A percentile compares a stretch with the other conserved stretches of the same genome.
Conservation (phyloP, 2,329 filamentous ascomycete genomes). For the Fusarium verticillioides region DNA sequence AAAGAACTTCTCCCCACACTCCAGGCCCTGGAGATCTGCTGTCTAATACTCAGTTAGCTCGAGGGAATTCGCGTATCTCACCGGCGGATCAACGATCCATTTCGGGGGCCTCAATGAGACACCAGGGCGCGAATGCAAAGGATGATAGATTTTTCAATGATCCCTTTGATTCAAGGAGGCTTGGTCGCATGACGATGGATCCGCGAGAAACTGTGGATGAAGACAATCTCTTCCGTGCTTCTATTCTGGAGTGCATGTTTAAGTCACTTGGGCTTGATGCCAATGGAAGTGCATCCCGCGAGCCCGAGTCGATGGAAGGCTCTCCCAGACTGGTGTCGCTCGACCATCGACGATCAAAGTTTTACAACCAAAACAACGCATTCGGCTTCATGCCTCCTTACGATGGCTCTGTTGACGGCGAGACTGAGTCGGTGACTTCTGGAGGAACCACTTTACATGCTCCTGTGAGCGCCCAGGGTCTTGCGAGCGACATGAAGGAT, state of each 20-base stretch:
- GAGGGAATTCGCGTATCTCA: slow-evolving; percentile 63
- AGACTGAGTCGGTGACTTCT: slow-evolving; percentile 86
- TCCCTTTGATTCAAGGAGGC: slow-evolving; percentile 65
- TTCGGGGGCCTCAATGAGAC: slow-evolving; percentile 42
- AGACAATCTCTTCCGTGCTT: slow-evolving; percentile 87
- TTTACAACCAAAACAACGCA: slow-evolving; percentile 77
- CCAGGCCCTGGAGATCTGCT: slow-evolving; percentile 82
- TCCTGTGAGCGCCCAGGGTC: slow-evolving; percentile 71
- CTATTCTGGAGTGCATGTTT: slow-evolving; percentile 94
- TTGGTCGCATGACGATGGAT: slow-evolving; percentile 65
- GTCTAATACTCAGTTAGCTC: slow-evolving; percentile 78
- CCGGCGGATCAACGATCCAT: slow-evolving; percentile 29
- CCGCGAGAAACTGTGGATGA: slow-evolving; percentile 87
- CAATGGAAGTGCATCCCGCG: slow-evolving; percentile 71
- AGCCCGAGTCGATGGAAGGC: slow-evolving; percentile 80
- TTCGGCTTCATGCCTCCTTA: slow-evolving; percentile 92
- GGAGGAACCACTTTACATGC: slow-evolving; percentile 70
- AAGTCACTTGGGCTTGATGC: slow-evolving; percentile 88
- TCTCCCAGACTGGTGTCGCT: slow-evolving; percentile 88
- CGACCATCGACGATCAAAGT: slow-evolving; percentile 82
- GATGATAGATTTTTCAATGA: slow-evolving; percentile 65
- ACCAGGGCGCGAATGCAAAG: slow-evolving; percentile 57
- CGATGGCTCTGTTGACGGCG: slow-evolving; percentile 78
- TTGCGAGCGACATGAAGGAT: slow-evolving; percentile 84
- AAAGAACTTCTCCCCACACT: slow-evolving; percentile 57